Evolutionary conservation across 2,329 filamentous ascomycete species (phyloP), one percentile per base, ranked within the genome.

Genomic region (Cyphellophora europaea): DNA sequence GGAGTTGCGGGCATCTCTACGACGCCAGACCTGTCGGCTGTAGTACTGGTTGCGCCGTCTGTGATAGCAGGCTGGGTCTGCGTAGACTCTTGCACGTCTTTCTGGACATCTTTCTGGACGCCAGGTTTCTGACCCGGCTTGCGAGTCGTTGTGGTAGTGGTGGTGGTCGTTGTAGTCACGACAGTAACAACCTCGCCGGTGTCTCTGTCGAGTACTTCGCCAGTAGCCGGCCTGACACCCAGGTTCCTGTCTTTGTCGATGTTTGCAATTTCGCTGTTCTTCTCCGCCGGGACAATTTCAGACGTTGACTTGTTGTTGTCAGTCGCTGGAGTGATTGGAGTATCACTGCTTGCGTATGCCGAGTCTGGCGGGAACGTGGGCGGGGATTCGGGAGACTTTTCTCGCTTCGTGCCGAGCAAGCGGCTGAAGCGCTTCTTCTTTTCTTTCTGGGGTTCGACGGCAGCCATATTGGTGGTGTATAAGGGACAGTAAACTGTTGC

Each of bases 381-480:
- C 14, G 37, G 41, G 15, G 18, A 23, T 6, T 42, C 37, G 5
- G 38, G 36, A 15, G 36, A 36, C 19, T 36, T 35, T 11, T 49
- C 40, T 16, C 43, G 37, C 32, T 44, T 44, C 8, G 12, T 27
- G 11, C 72, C 81, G 32, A 77, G 55, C 1, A 69, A 69, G 2
- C 73, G 74, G 2, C 78, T 75, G 10, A 65, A 65, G 47, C 75
- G 79, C 53, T 80, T 76, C 19, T 58, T 62, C 11, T 72, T 71
- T 28, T 53, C 79, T 72, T n/a, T 70, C 62, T 0, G 67, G 52
- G n/a, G n/a, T n/a, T n/a, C n/a, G n/a, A n/a, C n/a, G n/a, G n/a
- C n/a, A n/a, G n/a, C n/a, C n/a, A n/a, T n/a, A n/a, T n/a, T n/a
- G n/a, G n/a, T n/a, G n/a, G n/a, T n/a, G n/a, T n/a, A n/a, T n/a